These are phyloP conservation scores for Citrus mangshanensis DNA, from an alignment of 345 rosid genomes.

Conservation along the genomic window DNA sequence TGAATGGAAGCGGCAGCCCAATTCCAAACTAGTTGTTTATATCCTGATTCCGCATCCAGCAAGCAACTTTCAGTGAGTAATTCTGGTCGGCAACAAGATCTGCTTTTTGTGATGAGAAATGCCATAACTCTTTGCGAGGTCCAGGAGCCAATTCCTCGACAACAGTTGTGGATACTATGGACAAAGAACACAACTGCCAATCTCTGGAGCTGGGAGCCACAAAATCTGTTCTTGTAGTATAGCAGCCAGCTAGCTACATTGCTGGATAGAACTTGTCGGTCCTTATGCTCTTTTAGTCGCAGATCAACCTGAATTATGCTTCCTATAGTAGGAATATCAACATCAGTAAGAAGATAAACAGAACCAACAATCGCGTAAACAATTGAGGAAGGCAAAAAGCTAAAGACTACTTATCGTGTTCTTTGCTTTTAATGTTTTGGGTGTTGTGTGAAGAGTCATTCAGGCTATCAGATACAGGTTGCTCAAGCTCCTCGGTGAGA, in stretches of 20 bases:
- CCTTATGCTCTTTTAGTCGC: background rate
- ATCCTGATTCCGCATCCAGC: background rate
- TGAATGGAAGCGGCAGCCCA: background rate
- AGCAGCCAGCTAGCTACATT: background rate
- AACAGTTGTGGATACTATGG: background rate
- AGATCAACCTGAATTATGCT: background rate
- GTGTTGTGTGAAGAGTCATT: conserved; percentile 23
- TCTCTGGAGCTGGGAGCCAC: background rate
- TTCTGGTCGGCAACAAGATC: background rate
- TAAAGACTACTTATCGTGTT: background rate
- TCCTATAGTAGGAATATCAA: background rate
- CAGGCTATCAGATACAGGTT: conserved; percentile 5
- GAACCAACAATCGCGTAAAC: background rate
- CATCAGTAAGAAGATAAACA: background rate
- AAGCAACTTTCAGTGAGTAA: background rate
- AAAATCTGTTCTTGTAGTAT: too few species aligned
- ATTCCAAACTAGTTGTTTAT: background rate
- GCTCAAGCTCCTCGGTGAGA: conserved; percentile 13
- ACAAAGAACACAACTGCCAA: background rate
- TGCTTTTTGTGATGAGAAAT: background rate
- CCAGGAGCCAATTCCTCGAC: background rate
- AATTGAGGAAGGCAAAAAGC: background rate
- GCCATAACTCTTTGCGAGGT: background rate
- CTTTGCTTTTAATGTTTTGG: background rate
- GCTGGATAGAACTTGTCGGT: background rate